Percentiles rank a stretch among this genome's conserved stretches.
Conservation (phyloP, 345 rosid genomes). For the Acer yangbiense region DNA sequence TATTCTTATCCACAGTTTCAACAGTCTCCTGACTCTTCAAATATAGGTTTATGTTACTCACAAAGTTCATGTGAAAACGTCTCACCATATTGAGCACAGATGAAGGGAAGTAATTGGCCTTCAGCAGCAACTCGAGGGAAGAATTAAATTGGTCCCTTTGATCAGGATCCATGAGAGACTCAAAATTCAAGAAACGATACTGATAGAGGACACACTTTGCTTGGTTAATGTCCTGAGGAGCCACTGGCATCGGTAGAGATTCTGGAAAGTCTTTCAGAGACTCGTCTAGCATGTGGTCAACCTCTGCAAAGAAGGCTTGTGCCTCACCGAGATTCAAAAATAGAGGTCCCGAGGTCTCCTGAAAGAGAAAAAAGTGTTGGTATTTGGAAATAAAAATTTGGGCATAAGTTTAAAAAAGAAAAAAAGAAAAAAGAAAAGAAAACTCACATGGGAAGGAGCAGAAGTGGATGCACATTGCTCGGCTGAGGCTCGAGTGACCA, state of each 20-base stretch:
- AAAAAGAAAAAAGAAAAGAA: background rate
- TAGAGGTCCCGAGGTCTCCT: background rate
- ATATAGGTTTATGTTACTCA: background rate
- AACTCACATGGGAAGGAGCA: background rate
- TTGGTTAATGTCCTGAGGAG: background rate
- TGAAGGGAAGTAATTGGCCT: background rate
- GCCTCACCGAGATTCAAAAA: background rate
- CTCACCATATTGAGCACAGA: background rate
- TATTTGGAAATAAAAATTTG: background rate
- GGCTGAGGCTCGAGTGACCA: background rate
- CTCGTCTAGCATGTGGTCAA: background rate
- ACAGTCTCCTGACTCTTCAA: background rate
- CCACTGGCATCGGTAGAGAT: background rate
- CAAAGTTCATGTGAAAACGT: background rate
- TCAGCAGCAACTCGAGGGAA: background rate
- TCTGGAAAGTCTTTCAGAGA: background rate
- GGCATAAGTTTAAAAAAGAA: background rate
- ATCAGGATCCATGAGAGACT: background rate
- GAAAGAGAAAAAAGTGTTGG: background rate
- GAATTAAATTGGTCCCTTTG: slow-evolving; percentile 1
- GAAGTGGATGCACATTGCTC: background rate
- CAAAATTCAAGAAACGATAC: background rate
- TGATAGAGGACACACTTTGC: background rate
- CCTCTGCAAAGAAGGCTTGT: background rate
- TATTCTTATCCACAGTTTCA: background rate